Conservation (phyloP, 1,139 yeast genomes). For the Hemisphaericaspora xylanilytica region DNA sequence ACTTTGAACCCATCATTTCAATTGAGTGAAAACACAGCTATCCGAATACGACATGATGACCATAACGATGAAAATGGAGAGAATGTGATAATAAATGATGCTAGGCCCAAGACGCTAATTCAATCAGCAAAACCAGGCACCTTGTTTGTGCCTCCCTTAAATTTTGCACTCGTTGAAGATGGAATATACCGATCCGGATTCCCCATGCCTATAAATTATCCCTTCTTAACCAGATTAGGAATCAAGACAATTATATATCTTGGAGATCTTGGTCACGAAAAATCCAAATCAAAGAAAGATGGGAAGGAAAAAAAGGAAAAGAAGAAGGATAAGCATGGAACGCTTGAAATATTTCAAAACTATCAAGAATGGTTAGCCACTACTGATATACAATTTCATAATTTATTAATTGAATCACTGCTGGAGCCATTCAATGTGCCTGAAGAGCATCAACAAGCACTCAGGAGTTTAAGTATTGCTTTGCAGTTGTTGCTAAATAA, state of each 20-base stretch:
- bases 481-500: conserved; percentile 62
- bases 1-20: background rate
- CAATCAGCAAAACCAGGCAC: background rate
- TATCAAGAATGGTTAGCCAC: conserved; percentile 65
- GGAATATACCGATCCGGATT: conserved; percentile 89
- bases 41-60: conserved; percentile 2
- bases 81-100: background rate
- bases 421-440: conserved; percentile 73
- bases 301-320: conserved; percentile 47
- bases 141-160: conserved; percentile 76
- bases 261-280: conserved; percentile 58
- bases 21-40: background rate
- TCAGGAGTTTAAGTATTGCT: conserved; percentile 56
- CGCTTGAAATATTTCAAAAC: conserved; percentile 37
- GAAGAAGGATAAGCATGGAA: conserved; percentile 30
- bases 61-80: background rate
- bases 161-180: conserved; percentile 84
- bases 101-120: background rate
- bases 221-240: conserved; percentile 67
- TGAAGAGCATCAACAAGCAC: conserved; percentile 33
- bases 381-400: conserved; percentile 56
- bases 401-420: conserved; percentile 65
- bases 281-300: conserved; percentile 17
- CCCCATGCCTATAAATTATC: conserved; percentile 83
- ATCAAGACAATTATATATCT: conserved; percentile 78